Percentiles rank a stretch among this genome's conserved stretches.
phyloP scores from a whole-genome alignment of 1,284 basidiomycete species.

The Leccinum pachyderme region DNA sequence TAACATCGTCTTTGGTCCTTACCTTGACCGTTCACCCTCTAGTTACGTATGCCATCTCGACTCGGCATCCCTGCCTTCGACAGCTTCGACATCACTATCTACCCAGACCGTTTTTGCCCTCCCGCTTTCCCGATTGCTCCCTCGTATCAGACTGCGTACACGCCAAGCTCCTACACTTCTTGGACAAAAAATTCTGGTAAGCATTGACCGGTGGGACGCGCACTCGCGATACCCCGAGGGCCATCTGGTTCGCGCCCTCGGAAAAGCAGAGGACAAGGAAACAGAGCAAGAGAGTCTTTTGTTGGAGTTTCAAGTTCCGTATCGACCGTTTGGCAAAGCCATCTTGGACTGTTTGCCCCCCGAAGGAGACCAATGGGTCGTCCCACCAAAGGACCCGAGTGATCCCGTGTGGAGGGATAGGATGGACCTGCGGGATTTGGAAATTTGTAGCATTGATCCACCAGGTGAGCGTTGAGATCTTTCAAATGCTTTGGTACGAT shows the following conservation, averaged over 20 bases:
- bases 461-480: conserved; percentile 53
- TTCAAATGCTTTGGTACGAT: not conserved
- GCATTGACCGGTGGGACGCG: conserved; percentile 91
- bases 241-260: conserved; percentile 93
- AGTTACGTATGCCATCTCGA: conserved; percentile 1
- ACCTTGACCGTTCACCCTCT: conserved; percentile 3
- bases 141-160: conserved; percentile 92
- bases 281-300: conserved; percentile 95
- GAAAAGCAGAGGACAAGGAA: conserved; percentile 90
- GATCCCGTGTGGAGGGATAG: conserved; percentile 78
- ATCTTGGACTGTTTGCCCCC: conserved; percentile 89
- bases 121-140: conserved; percentile 88
- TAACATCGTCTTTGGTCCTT: not conserved
- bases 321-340: conserved; percentile 93
- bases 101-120: conserved; percentile 91
- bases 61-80: not conserved
- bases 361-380: conserved; percentile 92
- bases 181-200: conserved; percentile 94
- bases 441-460: conserved; percentile 97
- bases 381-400: conserved; percentile 70
- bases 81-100: not conserved
- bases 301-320: conserved; percentile 96
- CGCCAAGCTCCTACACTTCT: conserved; percentile 89
- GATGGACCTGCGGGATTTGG: conserved; percentile 84
- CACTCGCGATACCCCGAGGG: conserved; percentile 93